Conservation (phyloP, 2,329 filamentous ascomycete species). For the Exserohilum rostratum region DNA sequence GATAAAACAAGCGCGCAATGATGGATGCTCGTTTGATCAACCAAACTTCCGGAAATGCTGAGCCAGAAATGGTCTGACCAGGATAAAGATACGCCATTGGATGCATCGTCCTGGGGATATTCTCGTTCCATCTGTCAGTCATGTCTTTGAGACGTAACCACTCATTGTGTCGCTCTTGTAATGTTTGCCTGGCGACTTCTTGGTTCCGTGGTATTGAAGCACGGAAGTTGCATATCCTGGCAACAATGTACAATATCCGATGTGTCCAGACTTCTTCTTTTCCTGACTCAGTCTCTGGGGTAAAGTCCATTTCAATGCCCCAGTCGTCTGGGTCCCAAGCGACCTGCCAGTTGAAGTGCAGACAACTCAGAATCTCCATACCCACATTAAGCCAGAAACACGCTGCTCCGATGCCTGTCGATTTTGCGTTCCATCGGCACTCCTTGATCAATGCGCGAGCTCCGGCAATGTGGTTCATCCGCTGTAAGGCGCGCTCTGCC, state of each 20-base stretch:
- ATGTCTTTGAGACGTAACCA: conserved; percentile 82
- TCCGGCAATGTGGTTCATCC: conserved; percentile 89
- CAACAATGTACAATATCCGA: conserved; percentile 85
- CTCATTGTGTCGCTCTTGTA: conserved; percentile 71
- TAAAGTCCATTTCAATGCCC: conserved; percentile 81
- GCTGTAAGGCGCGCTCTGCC: conserved; percentile 76
- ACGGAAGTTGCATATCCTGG: conserved; percentile 85
- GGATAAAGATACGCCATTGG: conserved; percentile 79
- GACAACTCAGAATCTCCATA: conserved; percentile 86
- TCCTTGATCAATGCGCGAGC: conserved; percentile 86
- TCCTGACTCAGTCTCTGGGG: conserved; percentile 61
- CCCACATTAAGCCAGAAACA: conserved; percentile 95
- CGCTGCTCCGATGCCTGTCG: conserved; percentile 78
- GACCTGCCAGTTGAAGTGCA: conserved; percentile 85
- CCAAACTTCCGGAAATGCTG: conserved; percentile 87
- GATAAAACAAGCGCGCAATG: conserved; percentile 84
- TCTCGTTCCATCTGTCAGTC: conserved; percentile 81
- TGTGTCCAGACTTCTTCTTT: conserved; percentile 87
- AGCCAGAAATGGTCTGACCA: conserved; percentile 70
- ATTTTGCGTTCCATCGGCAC: conserved; percentile 83
- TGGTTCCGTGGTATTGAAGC: conserved; percentile 69
- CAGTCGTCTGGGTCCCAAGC: conserved; percentile 91
- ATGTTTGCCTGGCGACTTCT: conserved; percentile 63
- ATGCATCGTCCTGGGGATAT: conserved; percentile 83
- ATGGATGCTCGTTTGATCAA: conserved; percentile 82